Percentiles rank a stretch among this genome's conserved stretches.
phyloP scores from a whole-genome alignment of 208 protist species.

The Novymonas esmeraldas region DNA sequence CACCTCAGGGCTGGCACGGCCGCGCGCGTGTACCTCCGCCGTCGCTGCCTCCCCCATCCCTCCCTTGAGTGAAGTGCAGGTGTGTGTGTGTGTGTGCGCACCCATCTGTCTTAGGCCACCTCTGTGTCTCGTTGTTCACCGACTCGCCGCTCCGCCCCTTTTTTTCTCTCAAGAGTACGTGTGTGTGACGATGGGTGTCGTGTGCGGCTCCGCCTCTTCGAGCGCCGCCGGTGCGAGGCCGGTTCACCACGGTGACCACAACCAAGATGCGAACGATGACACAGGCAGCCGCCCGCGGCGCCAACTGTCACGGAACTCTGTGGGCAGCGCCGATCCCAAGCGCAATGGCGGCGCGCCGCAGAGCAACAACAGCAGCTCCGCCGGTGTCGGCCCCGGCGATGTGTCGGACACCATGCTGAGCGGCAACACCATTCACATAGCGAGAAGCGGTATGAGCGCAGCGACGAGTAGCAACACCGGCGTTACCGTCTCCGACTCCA shows the following conservation, averaged over 20 bases:
- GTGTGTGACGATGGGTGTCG: slow-evolving; percentile 3
- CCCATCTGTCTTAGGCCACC: neutral
- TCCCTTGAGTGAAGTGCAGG: neutral
- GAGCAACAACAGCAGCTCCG: slow-evolving; percentile 12
- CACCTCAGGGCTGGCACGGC: too few relatives aligned
- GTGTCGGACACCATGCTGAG: slow-evolving; percentile 1
- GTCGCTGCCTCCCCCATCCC: too few relatives aligned
- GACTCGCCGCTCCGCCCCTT: neutral
- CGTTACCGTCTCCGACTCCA: neutral
- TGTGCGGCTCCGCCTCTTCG: slow-evolving; percentile 6
- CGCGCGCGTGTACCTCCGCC: too few relatives aligned
- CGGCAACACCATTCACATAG: neutral
- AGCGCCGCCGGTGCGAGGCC: neutral
- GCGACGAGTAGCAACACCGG: neutral
- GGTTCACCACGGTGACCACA: neutral
- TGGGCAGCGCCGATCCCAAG: neutral
- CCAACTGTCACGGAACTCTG: neutral
- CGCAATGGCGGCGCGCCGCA: neutral
- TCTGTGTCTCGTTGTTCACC: neutral
- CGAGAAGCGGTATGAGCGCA: neutral
- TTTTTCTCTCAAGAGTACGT: neutral
- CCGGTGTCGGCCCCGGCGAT: neutral
- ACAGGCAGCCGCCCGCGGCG: neutral
- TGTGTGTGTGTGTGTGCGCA: neutral
- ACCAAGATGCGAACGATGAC: neutral